These are phyloP conservation scores for Pisolithus marmoratus DNA, from an alignment of 768 basidiomycete species.

Conservation along the genomic window DNA sequence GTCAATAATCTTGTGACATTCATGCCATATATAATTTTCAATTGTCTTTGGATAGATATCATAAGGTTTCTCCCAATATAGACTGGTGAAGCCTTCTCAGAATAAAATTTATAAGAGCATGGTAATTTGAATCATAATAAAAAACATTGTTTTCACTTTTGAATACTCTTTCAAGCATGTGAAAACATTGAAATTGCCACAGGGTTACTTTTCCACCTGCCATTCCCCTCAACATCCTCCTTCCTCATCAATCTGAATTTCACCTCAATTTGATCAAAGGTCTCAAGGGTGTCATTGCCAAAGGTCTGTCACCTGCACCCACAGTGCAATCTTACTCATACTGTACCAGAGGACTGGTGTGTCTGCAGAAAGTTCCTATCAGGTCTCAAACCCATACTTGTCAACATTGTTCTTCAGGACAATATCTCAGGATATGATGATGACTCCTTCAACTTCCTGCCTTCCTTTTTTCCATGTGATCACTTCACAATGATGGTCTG, in stretches of 20 bases:
- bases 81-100: no score
- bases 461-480: constrained; percentile 88
- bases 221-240: not conserved
- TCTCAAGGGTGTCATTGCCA: constrained; percentile 54
- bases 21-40: no score
- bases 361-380: constrained; percentile 89
- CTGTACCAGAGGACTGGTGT: constrained; percentile 65
- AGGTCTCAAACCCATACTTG: constrained; percentile 63
- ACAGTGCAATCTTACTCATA: not conserved
- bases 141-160: no score
- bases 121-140: no score
- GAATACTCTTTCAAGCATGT: no score
- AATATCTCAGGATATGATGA: constrained; percentile 90
- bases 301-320: constrained; percentile 33
- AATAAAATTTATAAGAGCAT: no score
- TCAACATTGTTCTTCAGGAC: constrained; percentile 68
- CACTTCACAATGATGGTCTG: constrained; percentile 86
- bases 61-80: no score
- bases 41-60: no score
- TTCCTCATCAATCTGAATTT: constrained; percentile 48
- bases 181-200: no score
- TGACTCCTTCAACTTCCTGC: constrained; percentile 86
- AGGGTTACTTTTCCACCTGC: constrained; percentile 8
- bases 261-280: constrained; percentile 59
- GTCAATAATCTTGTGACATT: no score